Evolutionary conservation across 352 stramenopile genomes (phyloP).

Genomic region (Pythium vanterpoolii): DNA sequence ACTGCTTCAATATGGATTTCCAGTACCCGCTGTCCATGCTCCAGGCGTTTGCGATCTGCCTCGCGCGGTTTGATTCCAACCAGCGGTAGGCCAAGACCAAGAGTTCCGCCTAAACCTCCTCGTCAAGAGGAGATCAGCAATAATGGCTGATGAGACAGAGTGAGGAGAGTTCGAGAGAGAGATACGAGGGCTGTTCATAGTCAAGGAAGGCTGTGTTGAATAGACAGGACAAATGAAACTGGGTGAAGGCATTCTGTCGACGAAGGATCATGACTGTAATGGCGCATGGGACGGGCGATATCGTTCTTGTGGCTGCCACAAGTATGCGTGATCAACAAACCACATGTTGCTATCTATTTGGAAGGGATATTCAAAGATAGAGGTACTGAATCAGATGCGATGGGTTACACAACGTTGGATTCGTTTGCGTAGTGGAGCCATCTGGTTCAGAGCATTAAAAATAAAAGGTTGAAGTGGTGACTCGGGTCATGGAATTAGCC

Average conservation of each 20-base stretch:
- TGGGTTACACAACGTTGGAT: neutral
- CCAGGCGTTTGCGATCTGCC: conserved; percentile 90
- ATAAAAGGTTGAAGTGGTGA: conserved; percentile 11
- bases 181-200: neutral
- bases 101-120: neutral
- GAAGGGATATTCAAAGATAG: neutral
- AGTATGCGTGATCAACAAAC: conserved; percentile 2
- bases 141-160: neutral
- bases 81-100: conserved; percentile 49
- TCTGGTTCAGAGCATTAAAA: neutral
- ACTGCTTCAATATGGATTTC: conserved; percentile 96
- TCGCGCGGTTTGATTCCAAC: conserved; percentile 91
- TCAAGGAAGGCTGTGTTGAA: neutral
- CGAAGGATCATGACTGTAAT: too few species aligned
- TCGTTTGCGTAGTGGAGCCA: neutral
- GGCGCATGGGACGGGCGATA: neutral
- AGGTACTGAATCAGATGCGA: neutral
- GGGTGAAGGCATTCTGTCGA: neutral
- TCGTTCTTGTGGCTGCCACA: neutral
- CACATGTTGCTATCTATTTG: neutral
- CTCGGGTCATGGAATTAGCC: too few species aligned
- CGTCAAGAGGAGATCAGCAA: neutral
- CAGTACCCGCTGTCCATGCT: conserved; percentile 91
- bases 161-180: too few species aligned
- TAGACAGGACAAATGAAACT: neutral